Percentiles rank a stretch among this genome's conserved stretches.
Evolutionary conservation across 345 rosid genomes (phyloP).

Genomic region (Jatropha curcas): DNA sequence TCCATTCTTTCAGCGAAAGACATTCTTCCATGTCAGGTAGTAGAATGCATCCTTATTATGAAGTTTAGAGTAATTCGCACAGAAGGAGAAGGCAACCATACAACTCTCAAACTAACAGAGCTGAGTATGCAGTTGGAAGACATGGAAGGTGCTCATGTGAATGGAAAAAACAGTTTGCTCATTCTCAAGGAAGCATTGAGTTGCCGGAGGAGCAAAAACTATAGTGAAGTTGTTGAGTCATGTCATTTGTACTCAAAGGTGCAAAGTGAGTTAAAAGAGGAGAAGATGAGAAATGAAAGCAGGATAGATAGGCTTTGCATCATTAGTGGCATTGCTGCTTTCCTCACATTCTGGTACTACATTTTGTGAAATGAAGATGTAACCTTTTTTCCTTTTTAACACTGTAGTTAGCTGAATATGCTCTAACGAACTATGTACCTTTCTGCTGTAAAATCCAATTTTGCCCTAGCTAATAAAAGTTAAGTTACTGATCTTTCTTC

Average conservation of each 20-base stretch:
- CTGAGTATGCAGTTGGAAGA: conserved; percentile 82
- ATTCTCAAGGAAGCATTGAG: conserved; percentile 68
- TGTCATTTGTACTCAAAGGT: conserved; percentile 66
- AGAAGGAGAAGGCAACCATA: conserved; percentile 45
- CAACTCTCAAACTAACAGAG: conserved; percentile 61
- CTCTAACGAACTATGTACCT: conserved; percentile 19
- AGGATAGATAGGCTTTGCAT: conserved; percentile 64
- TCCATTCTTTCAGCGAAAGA: conserved; percentile 76
- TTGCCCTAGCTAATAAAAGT: conserved; percentile 28
- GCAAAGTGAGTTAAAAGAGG: conserved; percentile 64
- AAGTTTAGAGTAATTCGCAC: conserved; percentile 56
- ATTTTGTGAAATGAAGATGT: conserved; percentile 40
- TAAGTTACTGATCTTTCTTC: conserved; percentile 1
- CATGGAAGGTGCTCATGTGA: conserved; percentile 77
- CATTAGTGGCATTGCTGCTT: conserved; percentile 62
- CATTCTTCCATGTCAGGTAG: conserved; percentile 64
- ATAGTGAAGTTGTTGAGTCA: conserved; percentile 70
- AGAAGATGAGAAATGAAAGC: conserved; percentile 71
- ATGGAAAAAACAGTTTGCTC: conserved; percentile 67
- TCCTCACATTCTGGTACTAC: conserved; percentile 58
- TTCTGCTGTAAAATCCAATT: conserved; percentile 36
- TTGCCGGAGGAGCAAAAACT: conserved; percentile 64
- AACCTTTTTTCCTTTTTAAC: not conserved
- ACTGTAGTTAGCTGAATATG: conserved; percentile 10
- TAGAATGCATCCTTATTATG: conserved; percentile 67